Conservation (phyloP, 2,329 filamentous ascomycete genomes). For the Lachnellula subtilissima region DNA sequence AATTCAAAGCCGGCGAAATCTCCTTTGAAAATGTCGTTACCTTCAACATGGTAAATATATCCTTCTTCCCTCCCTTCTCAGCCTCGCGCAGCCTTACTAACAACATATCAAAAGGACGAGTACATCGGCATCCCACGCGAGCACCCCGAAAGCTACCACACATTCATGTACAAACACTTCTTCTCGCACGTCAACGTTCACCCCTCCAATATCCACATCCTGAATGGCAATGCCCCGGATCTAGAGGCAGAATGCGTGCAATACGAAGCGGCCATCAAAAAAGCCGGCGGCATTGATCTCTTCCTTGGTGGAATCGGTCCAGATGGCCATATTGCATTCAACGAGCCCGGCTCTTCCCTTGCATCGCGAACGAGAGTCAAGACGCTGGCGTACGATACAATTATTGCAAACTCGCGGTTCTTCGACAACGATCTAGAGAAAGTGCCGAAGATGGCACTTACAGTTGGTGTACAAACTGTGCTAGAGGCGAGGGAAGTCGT, state of each 20-base stretch:
- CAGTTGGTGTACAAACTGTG: conserved; percentile 79
- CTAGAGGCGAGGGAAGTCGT: conserved; percentile 77
- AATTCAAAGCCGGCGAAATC: conserved; percentile 65
- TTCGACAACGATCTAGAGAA: conserved; percentile 69
- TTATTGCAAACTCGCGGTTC: conserved; percentile 79
- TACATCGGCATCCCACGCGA: conserved; percentile 80
- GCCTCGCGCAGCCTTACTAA: neutral
- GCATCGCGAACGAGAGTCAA: conserved; percentile 77
- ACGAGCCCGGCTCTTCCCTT: conserved; percentile 78
- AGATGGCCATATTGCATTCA: conserved; percentile 87
- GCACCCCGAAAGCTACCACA: conserved; percentile 82
- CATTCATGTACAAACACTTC: conserved; percentile 91
- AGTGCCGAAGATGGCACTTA: conserved; percentile 78
- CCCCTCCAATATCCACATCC: conserved; percentile 77
- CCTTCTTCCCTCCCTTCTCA: conserved; percentile 1
- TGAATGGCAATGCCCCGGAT: conserved; percentile 74
- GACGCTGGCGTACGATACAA: conserved; percentile 82
- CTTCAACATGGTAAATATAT: conserved; percentile 72
- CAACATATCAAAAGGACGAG: conserved; percentile 59
- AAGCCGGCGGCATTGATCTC: conserved; percentile 73
- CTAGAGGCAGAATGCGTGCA: conserved; percentile 71
- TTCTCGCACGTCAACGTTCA: conserved; percentile 81
- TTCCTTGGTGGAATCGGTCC: conserved; percentile 82
- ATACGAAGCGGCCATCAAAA: conserved; percentile 74
- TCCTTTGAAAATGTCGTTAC: conserved; percentile 86